A percentile compares a stretch with the other conserved stretches of the same genome.
These are phyloP conservation scores for Ogataea sp. DNA, from an alignment of 805 yeast species.

Conservation along the genomic window DNA sequence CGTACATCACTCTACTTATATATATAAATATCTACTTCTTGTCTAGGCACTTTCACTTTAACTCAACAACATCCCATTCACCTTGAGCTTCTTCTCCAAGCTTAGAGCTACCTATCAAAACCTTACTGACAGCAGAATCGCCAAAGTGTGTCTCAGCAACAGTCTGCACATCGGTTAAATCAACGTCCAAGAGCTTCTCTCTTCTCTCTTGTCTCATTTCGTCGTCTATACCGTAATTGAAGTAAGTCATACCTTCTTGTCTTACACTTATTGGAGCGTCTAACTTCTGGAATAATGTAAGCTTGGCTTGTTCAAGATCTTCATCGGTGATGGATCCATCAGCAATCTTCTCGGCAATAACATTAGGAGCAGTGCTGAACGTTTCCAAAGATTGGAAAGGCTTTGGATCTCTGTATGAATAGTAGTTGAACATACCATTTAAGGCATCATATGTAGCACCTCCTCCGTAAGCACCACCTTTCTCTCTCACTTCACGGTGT, in stretches of 20 bases:
- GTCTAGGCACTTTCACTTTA: background rate
- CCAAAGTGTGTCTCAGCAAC: slow-evolving; percentile 42
- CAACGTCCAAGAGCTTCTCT: slow-evolving; percentile 59
- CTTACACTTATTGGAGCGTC: slow-evolving; percentile 86
- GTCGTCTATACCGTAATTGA: slow-evolving; percentile 65
- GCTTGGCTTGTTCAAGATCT: slow-evolving; percentile 83
- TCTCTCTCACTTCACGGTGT: slow-evolving; percentile 86
- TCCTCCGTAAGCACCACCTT: slow-evolving; percentile 98
- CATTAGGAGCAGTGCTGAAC: slow-evolving; percentile 44
- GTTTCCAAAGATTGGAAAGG: slow-evolving; percentile 61
- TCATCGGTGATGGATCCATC: slow-evolving; percentile 26
- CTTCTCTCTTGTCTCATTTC: slow-evolving; percentile 78
- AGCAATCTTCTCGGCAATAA: slow-evolving; percentile 27
- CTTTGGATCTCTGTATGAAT: slow-evolving; percentile 92
- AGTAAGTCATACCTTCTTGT: slow-evolving; percentile 62
- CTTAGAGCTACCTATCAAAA: background rate
- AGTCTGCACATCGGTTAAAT: slow-evolving; percentile 48
- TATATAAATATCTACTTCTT: too few species aligned
- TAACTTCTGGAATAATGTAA: slow-evolving; percentile 82
- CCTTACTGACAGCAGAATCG: background rate
- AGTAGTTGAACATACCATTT: slow-evolving; percentile 73
- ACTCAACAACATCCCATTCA: background rate
- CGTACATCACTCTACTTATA: too few species aligned
- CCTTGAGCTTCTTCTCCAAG: background rate
- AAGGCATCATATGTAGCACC: slow-evolving; percentile 80